Base-by-base conservation (phyloP, 2,329 filamentous ascomycete species). In the Ceratocystis colombiana region DNA sequence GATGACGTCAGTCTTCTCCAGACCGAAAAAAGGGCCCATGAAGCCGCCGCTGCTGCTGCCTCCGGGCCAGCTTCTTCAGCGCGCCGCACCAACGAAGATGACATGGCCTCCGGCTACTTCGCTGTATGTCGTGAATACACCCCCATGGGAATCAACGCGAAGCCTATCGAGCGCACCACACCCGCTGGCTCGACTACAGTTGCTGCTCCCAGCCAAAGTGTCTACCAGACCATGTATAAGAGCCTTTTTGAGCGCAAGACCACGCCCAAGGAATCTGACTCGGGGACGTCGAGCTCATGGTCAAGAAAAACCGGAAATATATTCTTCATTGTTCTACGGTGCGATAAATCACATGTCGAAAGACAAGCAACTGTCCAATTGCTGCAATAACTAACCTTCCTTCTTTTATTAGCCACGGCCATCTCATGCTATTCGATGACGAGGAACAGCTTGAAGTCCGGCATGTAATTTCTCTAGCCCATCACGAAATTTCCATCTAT, bases 151-250 rank as follows among this genome's bases (percentile, higher is more conserved):
- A 87, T 96, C 75, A 95, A 95, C 78, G 90, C 90, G 68, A 96
- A 93, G 76, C 91, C 92, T 5, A 91, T 93, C 67, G 92, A 96
- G 77, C 84, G 90, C 68, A 84, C 86, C 41, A 93, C 89, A 0
- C 90, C 91, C 5, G 84, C 89, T 12, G 90, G 90, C 20, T 86
- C 88, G 66, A 76, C 83, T 64, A 87, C 88, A 17, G 85, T 94
- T 57, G 84, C 87, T 44, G 80, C 88, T 53, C 88, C 91, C 66
- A 96, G 90, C 72, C 91, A 89, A 66, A 96, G 93, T 74, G 93
- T 99, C 46, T 97, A 97, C 76, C 94, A 97, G 81, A 88, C 88
- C 74, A 96, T 99, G 90, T 99, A 99, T 77, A 82, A 91, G 73
- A 96, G 89, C 74, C 88, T 99, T 69, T 97, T 99, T 74, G 91